Evolutionary conservation across 192 early-diverging fungal genomes (phyloP), one percentile per base, ranked within the genome.

Genomic region (Gigaspora rosea): DNA sequence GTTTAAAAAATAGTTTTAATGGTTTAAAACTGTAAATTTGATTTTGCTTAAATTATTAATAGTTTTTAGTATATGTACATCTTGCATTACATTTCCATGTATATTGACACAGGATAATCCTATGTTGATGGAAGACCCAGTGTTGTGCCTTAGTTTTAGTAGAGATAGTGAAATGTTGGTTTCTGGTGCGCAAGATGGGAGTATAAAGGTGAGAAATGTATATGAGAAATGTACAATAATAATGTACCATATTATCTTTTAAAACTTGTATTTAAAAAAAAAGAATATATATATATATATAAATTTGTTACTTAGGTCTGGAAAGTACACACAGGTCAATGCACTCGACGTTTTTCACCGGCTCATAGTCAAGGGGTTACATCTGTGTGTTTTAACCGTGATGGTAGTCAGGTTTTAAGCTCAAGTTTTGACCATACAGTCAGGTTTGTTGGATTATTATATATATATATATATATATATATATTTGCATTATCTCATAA

Each of bases 51-150:
- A 33, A 46, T 22, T 41, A 67, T 68, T 35, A 36, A 57, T 78
- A n/a, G 13, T 7, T 32, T 46, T 51, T 52, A 80, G 76, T 58
- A 57, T 41, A 41, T 41, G 2, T 41, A 41, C 41, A 41, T 2
- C 41, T 41, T 41, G 2, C 41, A 3, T 41, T 41, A 41, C 2
- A 41, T 41, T 41, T 41, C 41, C 36, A 5, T 41, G 36, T 41
- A 41, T 41, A 41, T 41, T 41, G 41, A 41, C 41, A 36, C 76
- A 93, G 88, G 94, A 94, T 71, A 92, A 92, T 58, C 78, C 92
- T 58, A 99, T 99, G 94, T 82, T 93, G 64, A 98, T 98, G 96
- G 93, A 97, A 15, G 82, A 85, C 8, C 88, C 95, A 0, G 92
- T 98, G 1, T 83, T 95, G 12, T 90, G 85, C 46, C 80, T 99